Conservation (phyloP, 495 filamentous ascomycete genomes). For the Daldinia concentrica region DNA sequence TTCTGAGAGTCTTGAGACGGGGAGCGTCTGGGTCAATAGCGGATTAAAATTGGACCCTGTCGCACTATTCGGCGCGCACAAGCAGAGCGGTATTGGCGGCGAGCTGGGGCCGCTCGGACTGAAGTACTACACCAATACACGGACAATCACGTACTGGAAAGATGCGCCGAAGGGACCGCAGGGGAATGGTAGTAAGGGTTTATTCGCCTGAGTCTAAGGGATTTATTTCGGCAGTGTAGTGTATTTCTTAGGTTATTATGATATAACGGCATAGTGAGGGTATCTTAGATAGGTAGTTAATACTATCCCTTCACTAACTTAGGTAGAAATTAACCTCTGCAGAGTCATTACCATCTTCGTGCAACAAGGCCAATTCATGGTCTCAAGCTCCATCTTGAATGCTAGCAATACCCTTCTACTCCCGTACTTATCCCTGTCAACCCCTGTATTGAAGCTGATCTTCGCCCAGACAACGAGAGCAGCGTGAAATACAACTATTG, state of each 20-base stretch:
- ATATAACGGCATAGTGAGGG: not conserved
- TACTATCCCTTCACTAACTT: not conserved
- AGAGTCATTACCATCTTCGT: not conserved
- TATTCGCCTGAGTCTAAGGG: not conserved
- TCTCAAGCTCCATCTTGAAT: not conserved
- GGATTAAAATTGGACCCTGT: not conserved
- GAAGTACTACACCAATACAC: not conserved
- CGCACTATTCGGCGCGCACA: not conserved
- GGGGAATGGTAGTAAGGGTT: not conserved
- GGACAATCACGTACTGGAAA: conserved; percentile 1
- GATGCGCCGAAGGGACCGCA: not conserved
- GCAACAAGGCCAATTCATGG: not conserved
- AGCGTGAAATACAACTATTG: not conserved
- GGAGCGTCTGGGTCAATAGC: not conserved
- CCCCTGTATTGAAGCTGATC: not conserved
- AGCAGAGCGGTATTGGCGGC: conserved; percentile 1
- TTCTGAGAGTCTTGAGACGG: not conserved
- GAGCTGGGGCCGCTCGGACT: not conserved
- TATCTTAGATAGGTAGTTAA: too few species aligned
- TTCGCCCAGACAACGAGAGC: not conserved
- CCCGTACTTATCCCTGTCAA: not conserved
- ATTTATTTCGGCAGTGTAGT: not conserved
- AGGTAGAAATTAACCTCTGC: not conserved
- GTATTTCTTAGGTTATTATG: not conserved
- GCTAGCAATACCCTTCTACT: not conserved